These are phyloP conservation scores for Camelina neglecta DNA, from an alignment of 345 rosid species.

Conservation along the genomic window DNA sequence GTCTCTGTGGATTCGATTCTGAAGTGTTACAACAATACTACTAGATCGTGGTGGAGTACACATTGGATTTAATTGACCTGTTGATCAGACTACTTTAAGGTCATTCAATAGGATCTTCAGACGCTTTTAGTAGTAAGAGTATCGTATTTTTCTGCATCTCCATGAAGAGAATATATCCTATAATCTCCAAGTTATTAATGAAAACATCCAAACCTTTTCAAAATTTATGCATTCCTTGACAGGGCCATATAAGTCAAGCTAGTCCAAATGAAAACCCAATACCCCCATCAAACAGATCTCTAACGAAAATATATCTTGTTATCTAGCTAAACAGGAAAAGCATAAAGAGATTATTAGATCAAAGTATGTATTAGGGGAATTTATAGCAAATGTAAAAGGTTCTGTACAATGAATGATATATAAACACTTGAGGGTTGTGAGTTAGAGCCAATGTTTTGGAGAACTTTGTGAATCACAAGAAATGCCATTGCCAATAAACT, in stretches of 20 bases:
- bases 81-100: no score
- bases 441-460: slow-evolving; percentile 25
- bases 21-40: no score
- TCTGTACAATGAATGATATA: slow-evolving; percentile 46
- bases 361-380: background rate
- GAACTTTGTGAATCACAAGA: slow-evolving; percentile 51
- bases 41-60: no score
- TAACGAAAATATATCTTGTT: no score
- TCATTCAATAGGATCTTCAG: background rate
- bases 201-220: background rate
- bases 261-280: no score
- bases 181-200: no score
- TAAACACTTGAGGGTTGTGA: slow-evolving; percentile 27
- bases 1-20: no score
- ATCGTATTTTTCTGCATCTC: background rate
- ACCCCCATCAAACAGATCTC: no score
- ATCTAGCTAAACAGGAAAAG: no score
- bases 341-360: no score
- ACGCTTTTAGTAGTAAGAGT: background rate
- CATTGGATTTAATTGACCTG: no score
- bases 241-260: background rate
- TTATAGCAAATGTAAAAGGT: slow-evolving; percentile 28
- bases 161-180: no score
- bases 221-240: background rate
- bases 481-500: slow-evolving; percentile 93